Percentiles rank a stretch among this genome's conserved stretches.
Conservation (phyloP, 2,329 filamentous ascomycete genomes). For the Neonectria neomacrospora region DNA sequence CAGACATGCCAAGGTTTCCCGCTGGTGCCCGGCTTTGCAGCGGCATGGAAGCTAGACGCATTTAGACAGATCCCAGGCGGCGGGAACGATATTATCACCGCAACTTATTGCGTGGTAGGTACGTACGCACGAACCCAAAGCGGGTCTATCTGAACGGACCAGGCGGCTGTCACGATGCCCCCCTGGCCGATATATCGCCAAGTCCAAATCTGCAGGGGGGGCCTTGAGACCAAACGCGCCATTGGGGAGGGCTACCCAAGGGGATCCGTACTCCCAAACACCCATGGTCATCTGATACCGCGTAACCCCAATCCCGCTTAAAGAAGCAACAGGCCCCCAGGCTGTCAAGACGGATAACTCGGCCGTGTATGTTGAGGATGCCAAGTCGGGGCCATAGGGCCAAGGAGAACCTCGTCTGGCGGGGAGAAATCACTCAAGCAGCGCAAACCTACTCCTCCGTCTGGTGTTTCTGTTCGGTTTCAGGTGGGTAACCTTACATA, state of each 20-base stretch:
- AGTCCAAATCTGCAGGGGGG: background rate
- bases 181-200: slow-evolving; percentile 8
- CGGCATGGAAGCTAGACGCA: background rate
- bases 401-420: background rate
- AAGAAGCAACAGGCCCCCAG: slow-evolving; percentile 1
- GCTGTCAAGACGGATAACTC: slow-evolving; percentile 19
- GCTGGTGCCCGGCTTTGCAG: background rate
- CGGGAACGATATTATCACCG: background rate
- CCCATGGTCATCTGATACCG: slow-evolving; percentile 22
- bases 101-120: slow-evolving; percentile 7
- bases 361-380: slow-evolving; percentile 1
- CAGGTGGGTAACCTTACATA: slow-evolving; percentile 4
- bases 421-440: background rate
- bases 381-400: slow-evolving; percentile 7
- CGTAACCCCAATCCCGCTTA: slow-evolving; percentile 6
- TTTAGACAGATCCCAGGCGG: background rate
- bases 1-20: background rate
- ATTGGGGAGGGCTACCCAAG: background rate
- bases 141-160: background rate
- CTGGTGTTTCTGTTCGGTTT: background rate
- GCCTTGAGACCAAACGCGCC: slow-evolving; percentile 4
- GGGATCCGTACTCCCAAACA: background rate
- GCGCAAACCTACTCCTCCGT: background rate
- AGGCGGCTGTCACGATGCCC: slow-evolving; percentile 5
- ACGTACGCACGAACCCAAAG: background rate